Conservation (phyloP, 2,329 filamentous ascomycete genomes). For the Aspergillus alliaceus region DNA sequence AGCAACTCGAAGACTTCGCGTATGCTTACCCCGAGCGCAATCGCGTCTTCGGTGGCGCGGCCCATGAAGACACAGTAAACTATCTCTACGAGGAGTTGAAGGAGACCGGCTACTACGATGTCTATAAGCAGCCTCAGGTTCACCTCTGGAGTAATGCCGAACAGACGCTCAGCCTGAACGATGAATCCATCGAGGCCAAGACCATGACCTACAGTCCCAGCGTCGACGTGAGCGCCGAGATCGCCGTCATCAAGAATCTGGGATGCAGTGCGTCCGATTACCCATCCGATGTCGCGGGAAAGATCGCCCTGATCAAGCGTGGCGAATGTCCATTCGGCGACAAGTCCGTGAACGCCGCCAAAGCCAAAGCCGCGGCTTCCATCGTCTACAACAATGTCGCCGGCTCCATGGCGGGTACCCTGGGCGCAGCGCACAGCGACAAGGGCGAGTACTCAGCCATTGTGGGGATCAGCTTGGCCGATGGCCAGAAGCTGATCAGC, state of each 20-base stretch:
- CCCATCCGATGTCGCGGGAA: slow-evolving; percentile 56
- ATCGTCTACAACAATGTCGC: slow-evolving; percentile 73
- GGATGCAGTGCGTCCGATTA: slow-evolving; percentile 68
- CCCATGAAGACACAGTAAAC: slow-evolving; percentile 63
- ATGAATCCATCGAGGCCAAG: slow-evolving; percentile 49
- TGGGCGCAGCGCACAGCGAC: slow-evolving; percentile 59
- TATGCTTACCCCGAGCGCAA: slow-evolving; percentile 30
- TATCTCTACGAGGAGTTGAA: slow-evolving; percentile 61
- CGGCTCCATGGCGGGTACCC: slow-evolving; percentile 64
- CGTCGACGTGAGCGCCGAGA: slow-evolving; percentile 29
- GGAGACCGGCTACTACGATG: slow-evolving; percentile 35
- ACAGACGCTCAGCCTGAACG: slow-evolving; percentile 60
- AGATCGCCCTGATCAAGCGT: slow-evolving; percentile 69
- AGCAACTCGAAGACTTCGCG: slow-evolving; percentile 50
- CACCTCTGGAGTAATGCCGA: slow-evolving; percentile 60
- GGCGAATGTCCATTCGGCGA: slow-evolving; percentile 70
- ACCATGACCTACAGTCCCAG: slow-evolving; percentile 66
- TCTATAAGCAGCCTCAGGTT: slow-evolving; percentile 59
- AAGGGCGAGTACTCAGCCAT: slow-evolving; percentile 51
- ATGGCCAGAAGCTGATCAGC: slow-evolving; percentile 58
- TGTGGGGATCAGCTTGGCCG: slow-evolving; percentile 63
- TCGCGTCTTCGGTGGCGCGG: slow-evolving; percentile 38
- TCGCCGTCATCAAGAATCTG: slow-evolving; percentile 61
- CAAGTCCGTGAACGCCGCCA: slow-evolving; percentile 68
- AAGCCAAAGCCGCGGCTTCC: slow-evolving; percentile 68